Conservation (phyloP, 2,329 filamentous ascomycete genomes). For the Rosellinia necatrix region DNA sequence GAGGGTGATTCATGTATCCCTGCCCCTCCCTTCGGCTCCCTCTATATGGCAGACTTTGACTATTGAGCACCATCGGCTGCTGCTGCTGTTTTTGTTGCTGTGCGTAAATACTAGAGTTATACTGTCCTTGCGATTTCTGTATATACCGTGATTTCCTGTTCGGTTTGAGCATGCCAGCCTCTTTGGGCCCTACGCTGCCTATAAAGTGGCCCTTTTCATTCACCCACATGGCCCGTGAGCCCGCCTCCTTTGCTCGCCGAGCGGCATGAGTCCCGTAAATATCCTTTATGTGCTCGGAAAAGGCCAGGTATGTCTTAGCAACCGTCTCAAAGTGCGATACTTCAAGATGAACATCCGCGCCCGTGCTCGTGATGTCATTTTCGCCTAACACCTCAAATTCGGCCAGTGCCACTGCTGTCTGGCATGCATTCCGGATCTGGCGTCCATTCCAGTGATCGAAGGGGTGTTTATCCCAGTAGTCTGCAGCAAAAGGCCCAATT, state of each 20-base stretch:
- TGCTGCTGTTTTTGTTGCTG: slow-evolving; percentile 5
- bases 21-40: background rate
- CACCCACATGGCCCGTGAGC: slow-evolving; percentile 8
- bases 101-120: background rate
- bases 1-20: background rate
- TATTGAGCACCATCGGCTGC: background rate
- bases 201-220: slow-evolving; percentile 3
- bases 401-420: slow-evolving; percentile 30
- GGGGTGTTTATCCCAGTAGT: background rate
- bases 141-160: slow-evolving; percentile 1
- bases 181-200: slow-evolving; percentile 4
- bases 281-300: slow-evolving; percentile 1
- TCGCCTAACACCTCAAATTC: slow-evolving; percentile 32
- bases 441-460: slow-evolving; percentile 32
- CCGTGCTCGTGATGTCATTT: slow-evolving; percentile 6
- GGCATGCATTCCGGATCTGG: slow-evolving; percentile 35
- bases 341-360: slow-evolving; percentile 23
- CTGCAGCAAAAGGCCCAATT: background rate
- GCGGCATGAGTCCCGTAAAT: slow-evolving; percentile 8
- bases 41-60: background rate
- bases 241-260: slow-evolving; percentile 8
- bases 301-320: slow-evolving; percentile 26
- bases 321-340: slow-evolving; percentile 30
- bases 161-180: background rate
- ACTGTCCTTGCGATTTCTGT: background rate